Evolutionary conservation across 306 rosid species (phyloP).

Genomic region (Citrullus amarus): DNA sequence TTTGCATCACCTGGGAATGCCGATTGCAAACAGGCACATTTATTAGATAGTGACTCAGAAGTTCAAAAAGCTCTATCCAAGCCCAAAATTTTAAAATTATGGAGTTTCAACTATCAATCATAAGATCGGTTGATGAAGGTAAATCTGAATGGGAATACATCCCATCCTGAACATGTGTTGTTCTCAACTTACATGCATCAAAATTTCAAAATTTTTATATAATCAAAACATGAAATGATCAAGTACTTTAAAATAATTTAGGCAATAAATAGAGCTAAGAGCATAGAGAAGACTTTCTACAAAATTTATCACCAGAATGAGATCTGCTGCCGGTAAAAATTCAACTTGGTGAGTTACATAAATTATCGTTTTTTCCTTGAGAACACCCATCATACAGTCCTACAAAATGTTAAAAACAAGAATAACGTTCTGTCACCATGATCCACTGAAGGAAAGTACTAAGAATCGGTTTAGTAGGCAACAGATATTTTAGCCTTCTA

Average conservation of each 20-base stretch:
- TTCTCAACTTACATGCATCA: neutral
- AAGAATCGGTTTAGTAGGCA: neutral
- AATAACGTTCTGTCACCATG: neutral
- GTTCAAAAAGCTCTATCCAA: neutral
- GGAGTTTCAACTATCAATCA: neutral
- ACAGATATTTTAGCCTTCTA: neutral
- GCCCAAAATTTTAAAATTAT: neutral
- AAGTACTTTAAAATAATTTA: neutral
- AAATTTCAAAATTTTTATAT: neutral
- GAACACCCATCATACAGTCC: constrained; percentile 91
- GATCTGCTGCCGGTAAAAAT: constrained; percentile 96
- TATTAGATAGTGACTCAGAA: neutral
- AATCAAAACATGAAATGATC: neutral
- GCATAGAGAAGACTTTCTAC: neutral
- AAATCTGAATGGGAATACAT: neutral
- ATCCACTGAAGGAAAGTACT: neutral
- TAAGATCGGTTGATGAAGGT: neutral
- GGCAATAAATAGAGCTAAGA: neutral
- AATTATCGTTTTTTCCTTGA: constrained; percentile 61
- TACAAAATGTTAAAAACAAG: constrained; percentile 11
- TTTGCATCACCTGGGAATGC: constrained; percentile 69
- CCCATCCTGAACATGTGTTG: neutral
- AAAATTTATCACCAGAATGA: constrained; percentile 53
- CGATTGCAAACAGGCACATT: neutral
- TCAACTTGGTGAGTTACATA: constrained; percentile 98